Percentiles rank a stretch among this genome's conserved stretches.
Conservation (phyloP, 2,329 filamentous ascomycete genomes). For the Aspergillus sojae region DNA sequence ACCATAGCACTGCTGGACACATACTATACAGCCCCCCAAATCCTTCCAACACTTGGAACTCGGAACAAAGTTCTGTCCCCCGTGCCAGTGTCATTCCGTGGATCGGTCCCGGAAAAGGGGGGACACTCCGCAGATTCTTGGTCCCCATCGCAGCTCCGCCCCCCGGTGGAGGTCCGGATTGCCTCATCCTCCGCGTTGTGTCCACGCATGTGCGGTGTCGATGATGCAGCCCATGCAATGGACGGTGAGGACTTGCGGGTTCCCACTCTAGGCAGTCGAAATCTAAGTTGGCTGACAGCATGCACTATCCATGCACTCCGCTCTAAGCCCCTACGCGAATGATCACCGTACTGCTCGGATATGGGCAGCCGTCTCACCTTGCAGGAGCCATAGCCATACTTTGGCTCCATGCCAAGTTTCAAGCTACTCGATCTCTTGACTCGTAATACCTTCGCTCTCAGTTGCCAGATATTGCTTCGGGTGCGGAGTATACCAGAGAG, state of each 20-base stretch:
- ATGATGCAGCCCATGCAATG: background rate
- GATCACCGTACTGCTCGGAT: conserved; percentile 1
- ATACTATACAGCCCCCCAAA: background rate
- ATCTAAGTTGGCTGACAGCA: background rate
- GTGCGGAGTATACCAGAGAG: background rate
- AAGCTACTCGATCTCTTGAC: background rate
- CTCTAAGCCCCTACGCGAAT: background rate
- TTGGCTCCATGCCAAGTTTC: background rate
- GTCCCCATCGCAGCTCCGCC: background rate
- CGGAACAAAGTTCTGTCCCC: background rate
- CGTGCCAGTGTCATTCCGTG: background rate
- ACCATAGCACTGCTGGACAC: background rate
- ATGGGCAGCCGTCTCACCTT: background rate
- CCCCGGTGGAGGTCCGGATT: background rate
- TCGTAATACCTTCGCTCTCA: background rate
- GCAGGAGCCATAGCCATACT: conserved; percentile 2
- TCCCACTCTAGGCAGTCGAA: conserved; percentile 2
- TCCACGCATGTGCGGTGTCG: background rate
- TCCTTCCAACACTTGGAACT: background rate
- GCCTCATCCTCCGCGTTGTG: background rate
- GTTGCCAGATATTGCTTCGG: background rate
- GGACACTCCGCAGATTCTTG: background rate
- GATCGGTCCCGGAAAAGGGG: background rate
- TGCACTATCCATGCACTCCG: background rate
- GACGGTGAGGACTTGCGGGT: background rate